These are phyloP conservation scores for Mycena capillaripes DNA, from an alignment of 768 basidiomycete species.

Conservation along the genomic window DNA sequence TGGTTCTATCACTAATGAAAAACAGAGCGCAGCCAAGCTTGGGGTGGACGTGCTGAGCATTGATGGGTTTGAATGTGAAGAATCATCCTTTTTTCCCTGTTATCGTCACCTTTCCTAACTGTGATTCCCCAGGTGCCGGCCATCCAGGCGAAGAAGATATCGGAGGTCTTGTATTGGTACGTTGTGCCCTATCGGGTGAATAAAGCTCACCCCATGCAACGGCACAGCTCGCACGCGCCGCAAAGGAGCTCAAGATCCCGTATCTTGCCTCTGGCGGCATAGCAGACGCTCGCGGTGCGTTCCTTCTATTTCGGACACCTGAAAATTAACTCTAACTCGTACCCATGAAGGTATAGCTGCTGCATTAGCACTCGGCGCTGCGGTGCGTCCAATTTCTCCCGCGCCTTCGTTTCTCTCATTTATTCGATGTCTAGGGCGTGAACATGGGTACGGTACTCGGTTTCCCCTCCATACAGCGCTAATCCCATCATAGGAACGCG, in stretches of 20 bases:
- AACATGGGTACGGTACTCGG: constrained; percentile 74
- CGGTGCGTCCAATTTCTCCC: constrained; percentile 59
- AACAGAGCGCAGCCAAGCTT: constrained; percentile 71
- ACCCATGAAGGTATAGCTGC: constrained; percentile 68
- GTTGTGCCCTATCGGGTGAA: background rate
- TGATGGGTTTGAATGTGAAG: constrained; percentile 92
- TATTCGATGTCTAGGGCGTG: constrained; percentile 74
- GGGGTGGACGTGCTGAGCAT: constrained; percentile 93
- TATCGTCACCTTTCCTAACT: constrained; percentile 24
- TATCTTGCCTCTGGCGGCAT: constrained; percentile 94
- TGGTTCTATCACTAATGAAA: background rate
- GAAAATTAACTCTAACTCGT: too few relatives aligned
- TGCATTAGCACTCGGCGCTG: constrained; percentile 85
- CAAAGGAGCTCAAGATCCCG: constrained; percentile 85
- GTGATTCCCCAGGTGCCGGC: constrained; percentile 76
- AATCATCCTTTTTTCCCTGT: constrained; percentile 34
- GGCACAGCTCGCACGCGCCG: constrained; percentile 85
- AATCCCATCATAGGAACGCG: constrained; percentile 69
- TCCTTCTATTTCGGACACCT: background rate
- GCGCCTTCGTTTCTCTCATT: background rate
- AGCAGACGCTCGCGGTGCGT: constrained; percentile 77
- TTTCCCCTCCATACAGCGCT: constrained; percentile 37
- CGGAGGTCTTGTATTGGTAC: constrained; percentile 85
- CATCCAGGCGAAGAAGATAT: constrained; percentile 97
- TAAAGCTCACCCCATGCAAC: background rate